Evolutionary conservation across 371 early-diverging fungal species (phyloP).

Genomic region (Rhizopus arrhizus): DNA sequence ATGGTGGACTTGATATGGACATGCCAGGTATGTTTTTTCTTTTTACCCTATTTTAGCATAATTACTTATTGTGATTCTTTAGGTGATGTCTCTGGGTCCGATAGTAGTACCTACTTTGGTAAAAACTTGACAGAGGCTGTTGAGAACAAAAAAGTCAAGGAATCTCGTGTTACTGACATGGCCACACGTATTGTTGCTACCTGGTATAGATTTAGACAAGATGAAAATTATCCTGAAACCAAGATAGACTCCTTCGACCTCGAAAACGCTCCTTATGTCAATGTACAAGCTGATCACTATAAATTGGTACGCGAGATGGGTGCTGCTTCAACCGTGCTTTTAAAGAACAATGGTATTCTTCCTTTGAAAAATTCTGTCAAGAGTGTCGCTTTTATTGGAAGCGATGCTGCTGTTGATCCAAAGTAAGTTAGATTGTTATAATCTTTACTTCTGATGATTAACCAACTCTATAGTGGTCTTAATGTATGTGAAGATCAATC

Average conservation of each 20-base stretch:
- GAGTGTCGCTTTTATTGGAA: constrained; percentile 50
- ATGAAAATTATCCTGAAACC: constrained; percentile 42
- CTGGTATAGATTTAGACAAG: constrained; percentile 43
- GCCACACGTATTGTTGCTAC: constrained; percentile 56
- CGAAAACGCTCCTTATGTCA: constrained; percentile 19
- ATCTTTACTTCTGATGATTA: neutral
- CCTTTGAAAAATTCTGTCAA: constrained; percentile 28
- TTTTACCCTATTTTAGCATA: neutral
- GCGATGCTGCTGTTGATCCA: constrained; percentile 49
- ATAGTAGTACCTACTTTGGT: constrained; percentile 33
- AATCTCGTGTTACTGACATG: constrained; percentile 51
- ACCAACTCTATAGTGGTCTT: constrained; percentile 12
- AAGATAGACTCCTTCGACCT: constrained; percentile 32
- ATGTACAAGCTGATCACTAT: constrained; percentile 45
- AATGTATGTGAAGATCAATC: constrained; percentile 29
- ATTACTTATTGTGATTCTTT: neutral
- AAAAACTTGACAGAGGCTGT: constrained; percentile 34
- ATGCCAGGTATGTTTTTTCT: neutral
- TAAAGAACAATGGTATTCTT: constrained; percentile 44
- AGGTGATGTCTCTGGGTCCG: constrained; percentile 28
- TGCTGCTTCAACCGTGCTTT: constrained; percentile 51
- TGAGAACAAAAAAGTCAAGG: constrained; percentile 25
- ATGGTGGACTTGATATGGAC: constrained; percentile 30
- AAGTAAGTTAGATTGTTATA: constrained; percentile 15
- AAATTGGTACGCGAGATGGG: constrained; percentile 43